phyloP scores from a whole-genome alignment of 805 yeast species.

The Kodamaea kaohsiungensis region DNA sequence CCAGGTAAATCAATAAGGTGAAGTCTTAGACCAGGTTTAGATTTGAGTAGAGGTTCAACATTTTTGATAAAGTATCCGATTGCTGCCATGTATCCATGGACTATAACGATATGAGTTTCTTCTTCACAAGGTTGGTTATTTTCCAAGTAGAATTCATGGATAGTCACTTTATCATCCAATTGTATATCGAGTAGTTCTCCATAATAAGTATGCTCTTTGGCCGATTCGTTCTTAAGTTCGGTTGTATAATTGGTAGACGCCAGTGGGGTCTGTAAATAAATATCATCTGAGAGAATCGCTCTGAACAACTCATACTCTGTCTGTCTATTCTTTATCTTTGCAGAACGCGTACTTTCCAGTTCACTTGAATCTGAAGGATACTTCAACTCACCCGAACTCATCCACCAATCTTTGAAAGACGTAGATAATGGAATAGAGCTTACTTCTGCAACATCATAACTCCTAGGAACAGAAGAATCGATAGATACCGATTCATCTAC shows the following conservation, averaged over 20 bases:
- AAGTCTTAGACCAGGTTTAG: slow-evolving; percentile 32
- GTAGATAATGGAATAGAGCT: slow-evolving; percentile 25
- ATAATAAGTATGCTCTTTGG: neutral
- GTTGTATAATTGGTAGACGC: neutral
- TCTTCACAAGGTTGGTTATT: slow-evolving; percentile 19
- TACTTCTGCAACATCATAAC: neutral
- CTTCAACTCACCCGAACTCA: slow-evolving; percentile 24
- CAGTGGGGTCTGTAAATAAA: slow-evolving; percentile 14
- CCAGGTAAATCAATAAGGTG: slow-evolving; percentile 46
- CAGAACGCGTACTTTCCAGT: slow-evolving; percentile 12
- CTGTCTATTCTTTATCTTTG: slow-evolving; percentile 25
- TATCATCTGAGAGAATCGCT: slow-evolving; percentile 33
- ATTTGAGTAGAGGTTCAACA: slow-evolving; percentile 30
- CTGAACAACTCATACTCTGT: slow-evolving; percentile 37
- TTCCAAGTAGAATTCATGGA: slow-evolving; percentile 39
- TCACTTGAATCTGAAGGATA: slow-evolving; percentile 15
- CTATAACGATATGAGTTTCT: slow-evolving; percentile 29
- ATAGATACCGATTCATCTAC: neutral
- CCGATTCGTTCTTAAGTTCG: neutral
- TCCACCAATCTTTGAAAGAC: slow-evolving; percentile 43
- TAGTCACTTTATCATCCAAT: slow-evolving; percentile 27
- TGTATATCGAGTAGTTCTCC: slow-evolving; percentile 32
- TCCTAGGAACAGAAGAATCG: neutral
- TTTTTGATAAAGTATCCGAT: slow-evolving; percentile 43
- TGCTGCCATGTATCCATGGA: slow-evolving; percentile 49